Percentiles rank a stretch among this genome's conserved stretches.
phyloP scores from a whole-genome alignment of 495 filamentous ascomycete species.

The Durotheca rogersii region DNA sequence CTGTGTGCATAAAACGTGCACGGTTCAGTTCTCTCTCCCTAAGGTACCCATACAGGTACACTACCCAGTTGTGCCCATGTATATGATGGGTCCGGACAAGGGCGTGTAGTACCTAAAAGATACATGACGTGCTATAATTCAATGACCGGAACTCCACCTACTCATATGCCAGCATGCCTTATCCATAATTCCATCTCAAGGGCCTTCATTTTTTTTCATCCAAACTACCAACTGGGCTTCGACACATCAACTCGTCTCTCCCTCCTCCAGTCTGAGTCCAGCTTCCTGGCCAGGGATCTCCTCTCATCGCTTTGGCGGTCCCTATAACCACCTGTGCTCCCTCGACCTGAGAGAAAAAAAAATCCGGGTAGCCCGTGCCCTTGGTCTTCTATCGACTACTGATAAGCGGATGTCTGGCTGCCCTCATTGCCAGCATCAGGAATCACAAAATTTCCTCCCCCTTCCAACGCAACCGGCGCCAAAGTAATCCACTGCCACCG shows the following conservation, averaged over 20 bases:
- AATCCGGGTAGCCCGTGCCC: constrained; percentile 13
- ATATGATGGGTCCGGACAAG: too few species aligned
- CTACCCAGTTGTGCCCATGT: neutral
- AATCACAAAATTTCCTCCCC: constrained; percentile 4
- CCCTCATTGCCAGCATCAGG: constrained; percentile 11
- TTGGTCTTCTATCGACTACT: constrained; percentile 13
- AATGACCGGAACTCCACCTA: too few species aligned
- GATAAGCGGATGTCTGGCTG: constrained; percentile 5
- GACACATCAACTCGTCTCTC: constrained; percentile 15
- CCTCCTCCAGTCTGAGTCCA: constrained; percentile 6
- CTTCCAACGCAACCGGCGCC: too few species aligned
- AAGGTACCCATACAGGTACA: too few species aligned
- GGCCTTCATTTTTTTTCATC: constrained; percentile 19
- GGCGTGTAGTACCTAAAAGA: neutral
- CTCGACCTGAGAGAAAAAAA: constrained; percentile 8
- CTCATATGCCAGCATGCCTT: neutral
- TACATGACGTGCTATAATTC: too few species aligned
- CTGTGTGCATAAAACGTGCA: neutral
- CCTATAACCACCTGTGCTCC: constrained; percentile 4
- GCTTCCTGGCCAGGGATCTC: neutral
- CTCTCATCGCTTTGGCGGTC: neutral
- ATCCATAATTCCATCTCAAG: neutral
- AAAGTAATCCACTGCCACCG: too few species aligned
- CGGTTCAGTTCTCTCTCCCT: too few species aligned
- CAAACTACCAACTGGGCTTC: constrained; percentile 20